A percentile compares a stretch with the other conserved stretches of the same genome.
Evolutionary conservation across 2,329 filamentous ascomycete species (phyloP).

Genomic region (Zopfia rhizophila): DNA sequence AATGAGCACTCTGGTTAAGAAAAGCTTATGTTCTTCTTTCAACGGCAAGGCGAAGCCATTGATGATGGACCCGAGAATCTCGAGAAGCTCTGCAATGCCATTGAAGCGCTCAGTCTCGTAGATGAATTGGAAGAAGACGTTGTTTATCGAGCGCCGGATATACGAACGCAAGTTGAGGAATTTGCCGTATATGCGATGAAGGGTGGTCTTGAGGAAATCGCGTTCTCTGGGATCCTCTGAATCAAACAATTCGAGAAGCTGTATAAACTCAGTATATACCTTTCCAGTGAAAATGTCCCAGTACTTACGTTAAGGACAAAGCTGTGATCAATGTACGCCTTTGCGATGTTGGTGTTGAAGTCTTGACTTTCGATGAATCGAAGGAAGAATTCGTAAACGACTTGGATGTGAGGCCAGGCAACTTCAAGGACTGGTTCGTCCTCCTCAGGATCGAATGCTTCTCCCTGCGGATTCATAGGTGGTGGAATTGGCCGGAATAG

Average conservation of each 20-base stretch:
- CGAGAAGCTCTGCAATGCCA: slow-evolving; percentile 93
- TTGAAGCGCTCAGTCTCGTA: slow-evolving; percentile 99
- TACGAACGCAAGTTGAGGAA: slow-evolving; percentile 98
- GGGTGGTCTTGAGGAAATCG: slow-evolving; percentile 96
- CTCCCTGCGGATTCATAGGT: slow-evolving; percentile 96
- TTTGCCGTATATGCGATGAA: slow-evolving; percentile 98
- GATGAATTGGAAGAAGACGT: slow-evolving; percentile 99
- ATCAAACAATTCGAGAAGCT: slow-evolving; percentile 96
- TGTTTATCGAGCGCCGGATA: slow-evolving; percentile 98
- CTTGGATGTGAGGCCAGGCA: slow-evolving; percentile 98
- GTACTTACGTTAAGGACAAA: slow-evolving; percentile 81
- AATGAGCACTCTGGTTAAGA: slow-evolving; percentile 90
- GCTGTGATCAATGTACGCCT: slow-evolving; percentile 97
- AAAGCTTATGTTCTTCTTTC: slow-evolving; percentile 99
- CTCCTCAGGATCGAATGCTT: slow-evolving; percentile 98
- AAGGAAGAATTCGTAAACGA: slow-evolving; percentile 99
- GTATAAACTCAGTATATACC: slow-evolving; percentile 28
- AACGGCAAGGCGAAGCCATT: slow-evolving; percentile 96
- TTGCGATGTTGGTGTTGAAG: slow-evolving; percentile 99
- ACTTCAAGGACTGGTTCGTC: slow-evolving; percentile 98
- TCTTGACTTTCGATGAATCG: slow-evolving; percentile 99
- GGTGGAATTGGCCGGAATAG: slow-evolving; percentile 96
- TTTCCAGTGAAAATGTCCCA: neutral
- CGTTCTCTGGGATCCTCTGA: slow-evolving; percentile 96
- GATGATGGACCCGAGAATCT: slow-evolving; percentile 98